Conservation (phyloP, 345 rosid genomes). For the Excoecaria cochinchinensis region DNA sequence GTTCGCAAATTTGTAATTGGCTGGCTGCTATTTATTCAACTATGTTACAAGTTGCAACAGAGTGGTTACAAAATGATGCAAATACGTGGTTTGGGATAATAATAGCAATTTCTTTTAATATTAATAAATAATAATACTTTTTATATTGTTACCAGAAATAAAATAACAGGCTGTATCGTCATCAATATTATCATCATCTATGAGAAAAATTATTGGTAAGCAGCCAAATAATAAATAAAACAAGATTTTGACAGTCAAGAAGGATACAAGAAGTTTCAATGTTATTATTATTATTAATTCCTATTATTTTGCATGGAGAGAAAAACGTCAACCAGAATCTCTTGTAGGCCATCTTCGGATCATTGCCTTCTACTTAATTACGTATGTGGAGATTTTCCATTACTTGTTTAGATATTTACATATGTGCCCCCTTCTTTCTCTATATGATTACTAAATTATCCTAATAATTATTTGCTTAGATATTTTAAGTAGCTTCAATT, state of each 20-base stretch:
- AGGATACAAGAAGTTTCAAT: background rate
- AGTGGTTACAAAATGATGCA: background rate
- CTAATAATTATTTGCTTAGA: background rate
- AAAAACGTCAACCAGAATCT: slow-evolving; percentile 11
- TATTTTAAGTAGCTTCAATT: too few species aligned
- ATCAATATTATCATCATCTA: background rate
- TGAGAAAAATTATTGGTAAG: background rate
- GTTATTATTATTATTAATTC: background rate
- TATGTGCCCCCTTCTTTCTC: too few species aligned
- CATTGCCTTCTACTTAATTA: slow-evolving; percentile 1
- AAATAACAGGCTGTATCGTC: too few species aligned
- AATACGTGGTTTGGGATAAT: too few species aligned
- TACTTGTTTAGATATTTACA: background rate
- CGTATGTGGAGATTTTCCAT: slow-evolving; percentile 22
- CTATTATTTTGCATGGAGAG: background rate
- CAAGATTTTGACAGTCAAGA: background rate
- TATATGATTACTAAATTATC: background rate
- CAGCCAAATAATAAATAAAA: background rate
- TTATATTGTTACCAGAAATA: background rate
- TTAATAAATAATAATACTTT: background rate
- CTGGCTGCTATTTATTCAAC: too few species aligned
- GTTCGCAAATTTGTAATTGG: too few species aligned
- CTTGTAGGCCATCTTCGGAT: slow-evolving; percentile 7
- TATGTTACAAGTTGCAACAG: background rate
- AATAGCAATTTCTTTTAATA: too few species aligned